These are phyloP conservation scores for Ceriops tagal DNA, from an alignment of 345 rosid species.

Conservation along the genomic window DNA sequence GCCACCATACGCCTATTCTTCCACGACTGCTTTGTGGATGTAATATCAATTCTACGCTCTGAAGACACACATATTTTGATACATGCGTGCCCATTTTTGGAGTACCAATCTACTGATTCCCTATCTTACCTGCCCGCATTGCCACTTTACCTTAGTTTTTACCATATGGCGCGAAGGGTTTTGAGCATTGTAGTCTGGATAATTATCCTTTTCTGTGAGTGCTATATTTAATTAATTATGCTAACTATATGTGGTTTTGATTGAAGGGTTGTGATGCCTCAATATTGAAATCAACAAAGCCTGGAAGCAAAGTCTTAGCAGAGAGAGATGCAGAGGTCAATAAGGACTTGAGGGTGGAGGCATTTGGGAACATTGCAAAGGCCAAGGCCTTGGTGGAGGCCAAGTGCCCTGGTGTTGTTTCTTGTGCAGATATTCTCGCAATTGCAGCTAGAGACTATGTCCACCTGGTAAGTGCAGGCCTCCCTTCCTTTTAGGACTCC, in stretches of 20 bases:
- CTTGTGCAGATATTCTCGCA: slow-evolving; percentile 87
- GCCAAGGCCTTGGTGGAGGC: slow-evolving; percentile 75
- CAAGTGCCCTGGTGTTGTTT: slow-evolving; percentile 76
- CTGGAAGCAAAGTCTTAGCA: slow-evolving; percentile 56
- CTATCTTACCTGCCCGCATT: background rate
- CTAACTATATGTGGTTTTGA: background rate
- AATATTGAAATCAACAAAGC: slow-evolving; percentile 51
- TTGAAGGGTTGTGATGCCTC: slow-evolving; percentile 88
- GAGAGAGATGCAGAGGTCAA: slow-evolving; percentile 79
- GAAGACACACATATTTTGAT: background rate
- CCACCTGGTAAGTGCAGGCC: slow-evolving; percentile 41
- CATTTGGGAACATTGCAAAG: slow-evolving; percentile 48
- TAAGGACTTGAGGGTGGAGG: slow-evolving; percentile 59
- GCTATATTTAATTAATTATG: background rate
- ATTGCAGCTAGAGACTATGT: slow-evolving; percentile 78
- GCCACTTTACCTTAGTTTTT: background rate
- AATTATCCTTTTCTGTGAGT: no score
- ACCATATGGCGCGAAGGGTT: no score
- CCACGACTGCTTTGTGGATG: slow-evolving; percentile 94
- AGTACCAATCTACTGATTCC: background rate
- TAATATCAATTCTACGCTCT: slow-evolving; percentile 14
- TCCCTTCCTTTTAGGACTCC: background rate
- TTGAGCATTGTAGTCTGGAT: no score
- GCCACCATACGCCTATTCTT: slow-evolving; percentile 92
- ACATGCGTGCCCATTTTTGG: slow-evolving; percentile 5